A percentile compares a stretch with the other conserved stretches of the same genome.
Evolutionary conservation across 352 stramenopile genomes (phyloP).

Genomic region (Thalassiosira mediterranea): DNA sequence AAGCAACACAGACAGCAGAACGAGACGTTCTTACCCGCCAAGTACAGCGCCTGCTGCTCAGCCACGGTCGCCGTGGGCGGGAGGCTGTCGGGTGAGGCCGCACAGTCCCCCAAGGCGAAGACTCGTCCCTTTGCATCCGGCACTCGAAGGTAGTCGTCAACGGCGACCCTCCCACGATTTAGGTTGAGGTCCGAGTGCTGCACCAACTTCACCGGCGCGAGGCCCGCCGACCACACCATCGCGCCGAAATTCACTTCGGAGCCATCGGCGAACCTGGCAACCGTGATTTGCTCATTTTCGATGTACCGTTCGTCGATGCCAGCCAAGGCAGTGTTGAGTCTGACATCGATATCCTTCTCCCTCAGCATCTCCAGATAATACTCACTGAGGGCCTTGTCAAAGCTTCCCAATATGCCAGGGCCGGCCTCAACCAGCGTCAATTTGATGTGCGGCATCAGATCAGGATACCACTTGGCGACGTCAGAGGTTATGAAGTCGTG

Average conservation of each 20-base stretch:
- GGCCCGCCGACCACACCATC: constrained; percentile 76
- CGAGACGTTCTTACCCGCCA: no score
- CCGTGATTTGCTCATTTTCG: constrained; percentile 47
- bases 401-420: constrained; percentile 71
- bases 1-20: no score
- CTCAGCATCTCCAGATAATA: constrained; percentile 47
- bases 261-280: constrained; percentile 64
- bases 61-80: constrained; percentile 87
- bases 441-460: constrained; percentile 51
- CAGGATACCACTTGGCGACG: constrained; percentile 60
- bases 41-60: constrained; percentile 84
- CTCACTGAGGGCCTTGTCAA: constrained; percentile 66
- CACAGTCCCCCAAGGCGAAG: constrained; percentile 39
- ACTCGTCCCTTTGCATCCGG: constrained; percentile 77
- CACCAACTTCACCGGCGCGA: constrained; percentile 66
- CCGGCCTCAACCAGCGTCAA: constrained; percentile 75
- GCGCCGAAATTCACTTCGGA: constrained; percentile 72
- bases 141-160: constrained; percentile 74
- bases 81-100: constrained; percentile 67
- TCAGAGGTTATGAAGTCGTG: constrained; percentile 87
- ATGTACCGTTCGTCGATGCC: constrained; percentile 53
- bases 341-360: constrained; percentile 73
- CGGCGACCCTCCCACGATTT: constrained; percentile 64
- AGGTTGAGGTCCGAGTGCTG: constrained; percentile 59
- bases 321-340: constrained; percentile 64